A percentile compares a stretch with the other conserved stretches of the same genome.
phyloP scores from a whole-genome alignment of 2,329 filamentous ascomycete genomes.

The Phaeosphaeria sp. region DNA sequence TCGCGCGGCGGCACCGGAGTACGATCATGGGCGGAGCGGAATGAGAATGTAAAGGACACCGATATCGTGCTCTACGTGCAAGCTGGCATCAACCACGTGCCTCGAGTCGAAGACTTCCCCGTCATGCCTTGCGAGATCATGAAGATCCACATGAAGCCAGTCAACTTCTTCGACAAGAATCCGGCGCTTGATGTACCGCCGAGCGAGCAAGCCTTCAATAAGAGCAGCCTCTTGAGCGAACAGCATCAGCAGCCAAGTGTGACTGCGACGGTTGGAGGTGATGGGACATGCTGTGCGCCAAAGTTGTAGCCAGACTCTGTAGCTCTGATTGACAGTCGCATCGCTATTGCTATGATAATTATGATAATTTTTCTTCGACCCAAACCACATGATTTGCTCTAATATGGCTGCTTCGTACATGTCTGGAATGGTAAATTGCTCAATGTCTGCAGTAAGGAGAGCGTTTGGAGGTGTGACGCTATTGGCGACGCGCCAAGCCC shows the following conservation, averaged over 20 bases:
- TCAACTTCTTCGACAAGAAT: conserved; percentile 66
- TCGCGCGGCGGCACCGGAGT: conserved; percentile 60
- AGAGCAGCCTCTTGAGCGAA: conserved; percentile 46
- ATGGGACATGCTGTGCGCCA: conserved; percentile 50
- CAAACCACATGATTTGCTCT: too few relatives aligned
- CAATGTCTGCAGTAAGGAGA: not conserved
- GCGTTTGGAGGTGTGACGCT: not conserved
- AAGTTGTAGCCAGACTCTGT: conserved; percentile 19
- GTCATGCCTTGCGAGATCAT: conserved; percentile 65
- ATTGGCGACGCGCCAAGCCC: conserved; percentile 8
- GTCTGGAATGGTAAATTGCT: not conserved
- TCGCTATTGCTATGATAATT: too few relatives aligned
- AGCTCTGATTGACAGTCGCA: too few relatives aligned
- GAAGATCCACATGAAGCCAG: conserved; percentile 64
- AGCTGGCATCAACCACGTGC: conserved; percentile 65
- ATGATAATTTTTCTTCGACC: too few relatives aligned
- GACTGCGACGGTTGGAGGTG: conserved; percentile 43
- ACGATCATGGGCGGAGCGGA: conserved; percentile 57
- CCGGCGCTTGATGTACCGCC: conserved; percentile 66
- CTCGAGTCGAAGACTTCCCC: conserved; percentile 63
- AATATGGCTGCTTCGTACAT: too few relatives aligned
- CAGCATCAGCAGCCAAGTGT: conserved; percentile 46
- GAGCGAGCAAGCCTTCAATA: conserved; percentile 57
- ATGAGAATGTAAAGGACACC: conserved; percentile 61
- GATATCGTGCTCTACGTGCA: conserved; percentile 66